These are phyloP conservation scores for Diutina scorzettiae DNA, from an alignment of 1,139 yeast genomes.

Conservation along the genomic window DNA sequence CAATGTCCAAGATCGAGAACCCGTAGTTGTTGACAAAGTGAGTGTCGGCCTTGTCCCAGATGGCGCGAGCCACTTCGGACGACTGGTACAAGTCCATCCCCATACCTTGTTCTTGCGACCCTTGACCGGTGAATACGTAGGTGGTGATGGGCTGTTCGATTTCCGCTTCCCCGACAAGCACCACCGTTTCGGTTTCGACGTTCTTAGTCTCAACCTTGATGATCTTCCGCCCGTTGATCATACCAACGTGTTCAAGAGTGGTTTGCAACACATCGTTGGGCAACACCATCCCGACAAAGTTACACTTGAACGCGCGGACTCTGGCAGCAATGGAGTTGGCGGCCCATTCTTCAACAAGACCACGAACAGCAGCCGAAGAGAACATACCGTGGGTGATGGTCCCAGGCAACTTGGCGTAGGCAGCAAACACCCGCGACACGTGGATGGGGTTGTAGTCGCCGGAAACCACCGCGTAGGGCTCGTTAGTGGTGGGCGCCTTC, in stretches of 20 bases:
- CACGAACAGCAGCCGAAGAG: constrained; percentile 91
- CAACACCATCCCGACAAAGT: constrained; percentile 91
- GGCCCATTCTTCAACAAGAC: constrained; percentile 96
- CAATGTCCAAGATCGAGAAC: constrained; percentile 92
- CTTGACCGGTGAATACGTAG: constrained; percentile 98
- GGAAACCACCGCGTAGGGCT: constrained; percentile 92
- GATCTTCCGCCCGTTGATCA: constrained; percentile 98
- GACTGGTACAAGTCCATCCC: constrained; percentile 96
- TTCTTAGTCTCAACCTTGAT: constrained; percentile 84
- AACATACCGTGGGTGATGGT: constrained; percentile 99
- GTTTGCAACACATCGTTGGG: constrained; percentile 90
- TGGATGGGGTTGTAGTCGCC: constrained; percentile 98
- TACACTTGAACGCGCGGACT: constrained; percentile 88
- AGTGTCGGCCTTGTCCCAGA: constrained; percentile 95
- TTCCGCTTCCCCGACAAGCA: constrained; percentile 91
- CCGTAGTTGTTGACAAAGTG: constrained; percentile 93
- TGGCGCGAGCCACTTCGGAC: constrained; percentile 84
- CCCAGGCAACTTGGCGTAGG: constrained; percentile 89
- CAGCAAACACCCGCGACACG: constrained; percentile 89
- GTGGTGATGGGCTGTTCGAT: constrained; percentile 97
- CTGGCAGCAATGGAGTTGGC: constrained; percentile 94
- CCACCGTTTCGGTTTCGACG: constrained; percentile 64
- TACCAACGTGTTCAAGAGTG: constrained; percentile 88
- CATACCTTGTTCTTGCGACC: constrained; percentile 99
- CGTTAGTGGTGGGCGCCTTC: constrained; percentile 79